Evolutionary conservation across 441 rosid species (phyloP).

Genomic region (Aquilaria agallochum): DNA sequence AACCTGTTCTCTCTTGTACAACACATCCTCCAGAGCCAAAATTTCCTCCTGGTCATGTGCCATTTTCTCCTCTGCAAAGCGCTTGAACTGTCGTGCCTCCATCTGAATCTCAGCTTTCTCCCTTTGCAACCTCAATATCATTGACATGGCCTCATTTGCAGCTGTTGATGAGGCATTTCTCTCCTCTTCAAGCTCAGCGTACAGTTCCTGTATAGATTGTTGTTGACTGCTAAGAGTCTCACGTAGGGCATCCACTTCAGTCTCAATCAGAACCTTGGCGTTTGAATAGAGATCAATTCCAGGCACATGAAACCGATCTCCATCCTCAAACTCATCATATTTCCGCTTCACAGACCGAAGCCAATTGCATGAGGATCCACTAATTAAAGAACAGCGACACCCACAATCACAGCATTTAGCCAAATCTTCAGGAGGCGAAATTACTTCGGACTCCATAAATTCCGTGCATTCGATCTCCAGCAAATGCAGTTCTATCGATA

Average conservation of each 20-base stretch:
- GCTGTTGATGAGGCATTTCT: slow-evolving; percentile 92
- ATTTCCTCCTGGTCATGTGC: slow-evolving; percentile 89
- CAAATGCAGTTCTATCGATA: slow-evolving; percentile 14
- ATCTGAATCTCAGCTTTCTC: slow-evolving; percentile 94
- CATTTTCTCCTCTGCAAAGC: slow-evolving; percentile 88
- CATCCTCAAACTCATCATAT: slow-evolving; percentile 48
- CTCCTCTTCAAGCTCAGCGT: slow-evolving; percentile 82
- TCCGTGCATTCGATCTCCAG: slow-evolving; percentile 25
- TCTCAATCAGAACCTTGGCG: slow-evolving; percentile 77
- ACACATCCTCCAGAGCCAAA: slow-evolving; percentile 64
- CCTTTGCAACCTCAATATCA: slow-evolving; percentile 94
- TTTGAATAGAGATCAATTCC: slow-evolving; percentile 50
- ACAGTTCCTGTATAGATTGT: slow-evolving; percentile 60
- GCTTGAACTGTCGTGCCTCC: slow-evolving; percentile 93
- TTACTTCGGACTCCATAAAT: slow-evolving; percentile 44
- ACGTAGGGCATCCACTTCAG: slow-evolving; percentile 70
- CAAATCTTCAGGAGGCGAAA: slow-evolving; percentile 28
- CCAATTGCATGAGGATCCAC: slow-evolving; percentile 34
- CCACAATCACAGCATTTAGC: slow-evolving; percentile 51
- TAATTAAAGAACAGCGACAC: slow-evolving; percentile 36
- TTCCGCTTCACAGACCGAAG: slow-evolving; percentile 66
- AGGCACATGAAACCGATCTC: slow-evolving; percentile 43
- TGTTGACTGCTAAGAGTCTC: slow-evolving; percentile 78
- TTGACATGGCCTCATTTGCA: slow-evolving; percentile 96
- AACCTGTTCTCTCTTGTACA: slow-evolving; percentile 87